Base-by-base conservation (phyloP, 208 protist genomes). In the Acanthamoeba sp. region DNA sequence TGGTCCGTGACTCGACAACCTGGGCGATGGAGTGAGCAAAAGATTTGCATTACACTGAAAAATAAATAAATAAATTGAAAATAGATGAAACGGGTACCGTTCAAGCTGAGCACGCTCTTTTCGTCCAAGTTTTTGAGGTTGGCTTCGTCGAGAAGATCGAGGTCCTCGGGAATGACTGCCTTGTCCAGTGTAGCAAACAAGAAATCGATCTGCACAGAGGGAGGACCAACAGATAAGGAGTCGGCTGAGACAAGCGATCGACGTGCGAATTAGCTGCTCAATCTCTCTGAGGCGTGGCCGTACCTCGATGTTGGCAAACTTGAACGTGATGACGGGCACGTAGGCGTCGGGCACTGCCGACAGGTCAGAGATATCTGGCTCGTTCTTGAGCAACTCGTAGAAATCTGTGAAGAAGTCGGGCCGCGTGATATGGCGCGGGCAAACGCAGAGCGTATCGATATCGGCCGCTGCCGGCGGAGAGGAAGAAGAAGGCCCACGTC, bases 251-350 rank as follows among this genome's bases (percentile, higher is more conserved):
- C 45, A 50, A 50, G 45, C 45, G 45, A 50, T 50, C 12, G 9
- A 50, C 45, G 45, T 50, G 45, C n/a, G n/a, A n/a, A n/a, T n/a
- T n/a, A n/a, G n/a, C n/a, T n/a, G n/a, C n/a, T n/a, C n/a, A n/a
- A n/a, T n/a, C n/a, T n/a, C n/a, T n/a, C n/a, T n/a, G n/a, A n/a
- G n/a, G n/a, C n/a, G n/a, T n/a, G n/a, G n/a, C n/a, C 50, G 36
- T 18, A 97, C 71, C 78, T 99, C 97, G 91, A 99, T 98, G 52
- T 98, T 98, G 87, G 98, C 97, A 95, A 99, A 99, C 80, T 98
- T 96, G 97, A 99, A 98, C 38, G 98, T 99, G 84, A 99, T 99
- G 93, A 99, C 98, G 42, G 99, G 99, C 89, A 99, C 98, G 80
- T 97, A 98, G 20, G 99, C 99, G 73, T 99, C 98, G 24, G 96